phyloP scores from a whole-genome alignment of 2,329 filamentous ascomycete species.

The Fusarium solani-melongenae region DNA sequence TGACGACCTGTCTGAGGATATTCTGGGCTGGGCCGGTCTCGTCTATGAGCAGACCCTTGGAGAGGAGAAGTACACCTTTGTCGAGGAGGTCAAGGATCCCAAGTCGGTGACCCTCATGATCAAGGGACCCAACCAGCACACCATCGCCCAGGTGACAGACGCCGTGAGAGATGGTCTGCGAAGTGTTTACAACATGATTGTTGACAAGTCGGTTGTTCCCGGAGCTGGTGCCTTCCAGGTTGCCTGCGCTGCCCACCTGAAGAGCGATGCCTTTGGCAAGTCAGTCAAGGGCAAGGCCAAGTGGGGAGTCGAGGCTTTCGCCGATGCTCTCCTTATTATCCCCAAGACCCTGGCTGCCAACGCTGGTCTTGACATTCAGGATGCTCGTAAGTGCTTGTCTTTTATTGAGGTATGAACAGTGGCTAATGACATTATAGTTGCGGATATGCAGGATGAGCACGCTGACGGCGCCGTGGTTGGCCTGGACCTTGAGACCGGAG shows the following conservation, averaged over 20 bases:
- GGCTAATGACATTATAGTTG: conserved; percentile 66
- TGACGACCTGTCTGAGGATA: conserved; percentile 87
- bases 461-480: conserved; percentile 87
- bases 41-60: conserved; percentile 98
- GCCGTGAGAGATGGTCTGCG: conserved; percentile 94
- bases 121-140: conserved; percentile 97
- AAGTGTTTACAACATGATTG: conserved; percentile 99
- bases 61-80: conserved; percentile 99
- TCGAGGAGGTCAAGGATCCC: conserved; percentile 98
- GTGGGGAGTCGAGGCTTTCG: conserved; percentile 94
- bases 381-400: conserved; percentile 76
- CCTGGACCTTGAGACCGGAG: conserved; percentile 85
- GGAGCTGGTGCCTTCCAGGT: conserved; percentile 97
- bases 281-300: conserved; percentile 98
- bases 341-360: conserved; percentile 98
- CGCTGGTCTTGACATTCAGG: conserved; percentile 95
- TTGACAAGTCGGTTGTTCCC: conserved; percentile 95
- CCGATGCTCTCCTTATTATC: conserved; percentile 93
- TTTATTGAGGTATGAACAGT: neutral
- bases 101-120: conserved; percentile 98
- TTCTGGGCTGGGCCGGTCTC: conserved; percentile 93
- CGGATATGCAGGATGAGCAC: conserved; percentile 86
- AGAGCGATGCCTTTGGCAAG: conserved; percentile 86
- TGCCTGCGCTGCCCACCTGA: conserved; percentile 87
- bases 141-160: conserved; percentile 95